Evolutionary conservation across 2,329 filamentous ascomycete species (phyloP).

Genomic region (Tolypocladium tropicale): DNA sequence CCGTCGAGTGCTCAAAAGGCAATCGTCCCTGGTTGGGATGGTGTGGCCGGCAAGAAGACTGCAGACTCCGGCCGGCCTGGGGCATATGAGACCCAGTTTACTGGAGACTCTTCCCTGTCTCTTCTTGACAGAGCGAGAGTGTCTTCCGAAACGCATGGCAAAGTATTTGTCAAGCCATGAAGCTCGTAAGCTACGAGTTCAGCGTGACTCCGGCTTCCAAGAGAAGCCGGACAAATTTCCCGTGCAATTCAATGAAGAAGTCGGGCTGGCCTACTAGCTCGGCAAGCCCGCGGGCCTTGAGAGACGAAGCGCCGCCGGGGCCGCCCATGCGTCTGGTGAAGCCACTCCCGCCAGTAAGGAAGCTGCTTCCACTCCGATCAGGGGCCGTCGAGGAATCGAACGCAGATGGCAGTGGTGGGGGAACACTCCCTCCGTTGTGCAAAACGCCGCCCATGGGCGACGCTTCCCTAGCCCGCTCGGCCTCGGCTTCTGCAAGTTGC

Average conservation of each 20-base stretch:
- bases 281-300: constrained; percentile 50
- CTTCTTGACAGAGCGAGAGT: neutral
- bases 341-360: constrained; percentile 44
- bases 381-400: constrained; percentile 20
- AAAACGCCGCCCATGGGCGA: constrained; percentile 28
- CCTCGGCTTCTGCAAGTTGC: constrained; percentile 51
- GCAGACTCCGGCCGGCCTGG: neutral
- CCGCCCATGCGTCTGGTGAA: constrained; percentile 49
- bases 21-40: no score
- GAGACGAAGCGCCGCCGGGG: constrained; percentile 43
- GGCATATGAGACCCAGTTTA: neutral
- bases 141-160: neutral
- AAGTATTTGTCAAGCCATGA: neutral
- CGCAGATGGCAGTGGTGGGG: constrained; percentile 14
- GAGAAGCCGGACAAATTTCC: constrained; percentile 51
- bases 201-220: constrained; percentile 47
- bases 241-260: constrained; percentile 58
- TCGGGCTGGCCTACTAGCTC: constrained; percentile 57
- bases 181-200: constrained; percentile 27
- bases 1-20: neutral
- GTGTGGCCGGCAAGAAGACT: neutral
- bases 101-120: neutral
- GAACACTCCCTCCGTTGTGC: constrained; percentile 23
- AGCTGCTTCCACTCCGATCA: constrained; percentile 40
- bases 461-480: constrained; percentile 42